A percentile compares a stretch with the other conserved stretches of the same genome.
Conservation (phyloP, 2,329 filamentous ascomycete species). For the Colletotrichum sp. region DNA sequence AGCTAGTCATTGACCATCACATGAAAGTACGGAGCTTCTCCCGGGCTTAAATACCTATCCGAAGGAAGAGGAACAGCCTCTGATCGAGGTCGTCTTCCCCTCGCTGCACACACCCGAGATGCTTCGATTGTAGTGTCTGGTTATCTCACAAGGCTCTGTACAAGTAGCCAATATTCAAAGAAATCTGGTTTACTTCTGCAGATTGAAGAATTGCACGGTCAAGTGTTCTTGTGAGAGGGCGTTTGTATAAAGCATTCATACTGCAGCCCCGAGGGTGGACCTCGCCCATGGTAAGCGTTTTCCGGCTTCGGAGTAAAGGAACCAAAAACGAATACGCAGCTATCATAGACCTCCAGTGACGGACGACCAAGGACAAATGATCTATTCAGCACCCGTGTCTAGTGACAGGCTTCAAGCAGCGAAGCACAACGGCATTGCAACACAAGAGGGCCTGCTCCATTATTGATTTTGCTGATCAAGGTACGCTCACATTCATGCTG, state of each 20-base stretch:
- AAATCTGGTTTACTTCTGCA: background rate
- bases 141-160: background rate
- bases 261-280: rapidly evolving
- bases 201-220: too few relatives aligned
- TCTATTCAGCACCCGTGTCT: background rate
- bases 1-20: background rate
- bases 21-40: background rate
- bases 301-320: rapidly evolving
- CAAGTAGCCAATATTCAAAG: rapidly evolving
- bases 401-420: background rate
- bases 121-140: rapidly evolving
- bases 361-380: background rate
- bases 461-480: background rate
- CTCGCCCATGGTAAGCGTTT: background rate
- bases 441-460: background rate
- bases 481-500: too few relatives aligned
- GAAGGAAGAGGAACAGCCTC: background rate
- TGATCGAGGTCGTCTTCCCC: background rate
- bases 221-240: background rate
- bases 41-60: background rate
- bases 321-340: background rate
- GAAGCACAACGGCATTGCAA: background rate
- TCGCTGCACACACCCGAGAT: rapidly evolving
- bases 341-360: background rate
- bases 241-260: rapidly evolving